Evolutionary conservation across 768 basidiomycete genomes (phyloP).

Genomic region (Termitomyces eurrhizus): DNA sequence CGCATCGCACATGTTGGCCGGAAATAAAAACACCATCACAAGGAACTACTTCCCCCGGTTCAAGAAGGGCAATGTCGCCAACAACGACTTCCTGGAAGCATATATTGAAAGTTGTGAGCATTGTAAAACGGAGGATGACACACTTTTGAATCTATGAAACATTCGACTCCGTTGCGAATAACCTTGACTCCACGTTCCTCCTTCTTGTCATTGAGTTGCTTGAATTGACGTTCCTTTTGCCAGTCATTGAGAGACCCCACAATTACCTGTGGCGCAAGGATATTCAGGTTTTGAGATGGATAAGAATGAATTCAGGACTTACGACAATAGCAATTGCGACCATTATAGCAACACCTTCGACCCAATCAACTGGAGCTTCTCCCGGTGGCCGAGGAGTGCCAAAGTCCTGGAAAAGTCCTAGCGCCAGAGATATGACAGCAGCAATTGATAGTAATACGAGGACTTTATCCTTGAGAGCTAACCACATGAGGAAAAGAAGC

Average conservation of each 20-base stretch:
- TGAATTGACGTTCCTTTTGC: constrained; percentile 98
- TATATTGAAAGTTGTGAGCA: constrained; percentile 13
- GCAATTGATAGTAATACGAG: constrained; percentile 87
- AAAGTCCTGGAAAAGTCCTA: constrained; percentile 93
- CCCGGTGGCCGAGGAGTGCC: constrained; percentile 57
- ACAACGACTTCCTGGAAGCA: constrained; percentile 78
- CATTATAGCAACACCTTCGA: constrained; percentile 87
- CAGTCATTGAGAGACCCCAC: constrained; percentile 97
- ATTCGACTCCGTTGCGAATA: constrained; percentile 68
- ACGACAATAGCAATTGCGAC: constrained; percentile 75
- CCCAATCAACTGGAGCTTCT: constrained; percentile 90
- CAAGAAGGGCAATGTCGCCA: constrained; percentile 86
- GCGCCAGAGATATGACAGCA: constrained; percentile 87
- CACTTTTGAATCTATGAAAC: constrained; percentile 79
- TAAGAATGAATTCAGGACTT: constrained; percentile 20
- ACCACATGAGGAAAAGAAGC: constrained; percentile 76
- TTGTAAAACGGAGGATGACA: constrained; percentile 7
- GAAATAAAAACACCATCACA: constrained; percentile 93
- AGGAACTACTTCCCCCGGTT: constrained; percentile 94
- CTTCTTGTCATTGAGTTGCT: constrained; percentile 87
- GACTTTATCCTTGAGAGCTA: constrained; percentile 87
- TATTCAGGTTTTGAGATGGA: not conserved
- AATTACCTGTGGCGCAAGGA: constrained; percentile 48
- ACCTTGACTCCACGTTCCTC: constrained; percentile 90
- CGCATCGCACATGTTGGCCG: constrained; percentile 93